A percentile compares a stretch with the other conserved stretches of the same genome.
These are phyloP conservation scores for Neonectria ditissima DNA, from an alignment of 2,329 filamentous ascomycete genomes.

Conservation along the genomic window DNA sequence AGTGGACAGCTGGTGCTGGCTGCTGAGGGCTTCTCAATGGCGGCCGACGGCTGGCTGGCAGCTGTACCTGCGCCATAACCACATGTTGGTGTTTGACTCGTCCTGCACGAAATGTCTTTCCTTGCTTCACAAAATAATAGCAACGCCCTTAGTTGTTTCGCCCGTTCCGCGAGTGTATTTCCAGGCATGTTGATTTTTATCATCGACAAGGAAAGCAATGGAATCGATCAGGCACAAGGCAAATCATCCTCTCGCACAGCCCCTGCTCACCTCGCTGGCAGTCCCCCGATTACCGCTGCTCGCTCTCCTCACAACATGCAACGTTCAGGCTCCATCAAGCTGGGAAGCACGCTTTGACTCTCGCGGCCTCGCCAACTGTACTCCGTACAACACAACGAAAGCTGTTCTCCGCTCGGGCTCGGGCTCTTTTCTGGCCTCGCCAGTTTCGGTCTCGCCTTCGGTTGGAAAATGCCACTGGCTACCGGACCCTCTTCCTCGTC, in stretches of 20 bases:
- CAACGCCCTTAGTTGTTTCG: neutral
- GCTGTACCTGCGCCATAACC: constrained; percentile 21
- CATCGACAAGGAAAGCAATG: neutral
- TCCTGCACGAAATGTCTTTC: constrained; percentile 6
- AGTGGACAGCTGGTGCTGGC: constrained; percentile 8
- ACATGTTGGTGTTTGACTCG: constrained; percentile 10
- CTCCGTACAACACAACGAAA: constrained; percentile 1
- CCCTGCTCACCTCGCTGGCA: neutral
- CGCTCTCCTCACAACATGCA: constrained; percentile 12
- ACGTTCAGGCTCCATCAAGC: constrained; percentile 15
- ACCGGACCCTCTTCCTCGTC: neutral
- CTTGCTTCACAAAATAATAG: neutral
- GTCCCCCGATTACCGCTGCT: constrained; percentile 1
- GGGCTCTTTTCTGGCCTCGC: constrained; percentile 1
- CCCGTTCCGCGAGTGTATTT: neutral
- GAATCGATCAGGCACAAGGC: neutral
- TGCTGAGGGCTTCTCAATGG: constrained; percentile 1
- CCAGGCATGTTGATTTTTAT: neutral
- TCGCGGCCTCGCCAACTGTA: neutral
- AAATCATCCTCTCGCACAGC: neutral
- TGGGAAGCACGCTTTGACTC: constrained; percentile 1
- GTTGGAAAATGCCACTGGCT: neutral
- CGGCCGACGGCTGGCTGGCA: constrained; percentile 7
- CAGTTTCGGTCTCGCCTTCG: neutral
- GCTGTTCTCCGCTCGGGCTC: neutral